Conservation (phyloP, 495 filamentous ascomycete species). For the Letharia lupina region DNA sequence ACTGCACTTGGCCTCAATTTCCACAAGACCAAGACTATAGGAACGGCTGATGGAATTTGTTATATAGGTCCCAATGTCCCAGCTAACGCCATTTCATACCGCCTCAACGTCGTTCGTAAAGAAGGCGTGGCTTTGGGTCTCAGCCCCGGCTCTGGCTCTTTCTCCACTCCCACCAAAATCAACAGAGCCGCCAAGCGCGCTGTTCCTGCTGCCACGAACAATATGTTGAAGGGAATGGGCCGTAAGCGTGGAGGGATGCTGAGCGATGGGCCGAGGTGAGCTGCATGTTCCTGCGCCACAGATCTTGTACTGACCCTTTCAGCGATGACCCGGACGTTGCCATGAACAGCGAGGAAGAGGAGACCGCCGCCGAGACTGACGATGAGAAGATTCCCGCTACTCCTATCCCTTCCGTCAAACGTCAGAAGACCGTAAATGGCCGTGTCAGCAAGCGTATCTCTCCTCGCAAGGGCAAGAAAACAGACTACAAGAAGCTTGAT, state of each 20-base stretch:
- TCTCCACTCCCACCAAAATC: not conserved
- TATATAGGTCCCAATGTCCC: conserved; percentile 12
- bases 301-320: not conserved
- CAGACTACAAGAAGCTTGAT: conserved; percentile 9
- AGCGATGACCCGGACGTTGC: not conserved
- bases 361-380: not conserved
- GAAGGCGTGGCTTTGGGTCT: not conserved
- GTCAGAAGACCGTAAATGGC: conserved; percentile 6
- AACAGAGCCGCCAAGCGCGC: not conserved
- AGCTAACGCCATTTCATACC: conserved; percentile 1
- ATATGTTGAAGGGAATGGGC: not conserved
- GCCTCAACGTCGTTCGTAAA: conserved; percentile 5
- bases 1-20: not conserved
- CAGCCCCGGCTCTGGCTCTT: not conserved
- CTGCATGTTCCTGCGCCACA: not conserved
- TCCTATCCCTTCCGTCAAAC: not conserved
- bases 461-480: conserved; percentile 7
- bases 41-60: not conserved
- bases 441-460: conserved; percentile 13
- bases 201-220: not conserved
- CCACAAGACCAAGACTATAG: not conserved
- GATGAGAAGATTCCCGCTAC: not conserved
- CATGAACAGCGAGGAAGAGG: not conserved
- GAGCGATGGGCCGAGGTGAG: conserved; percentile 1
- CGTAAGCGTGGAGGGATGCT: not conserved